Evolutionary conservation across 371 early-diverging fungal genomes (phyloP).

Genomic region (Mortierella sp.): DNA sequence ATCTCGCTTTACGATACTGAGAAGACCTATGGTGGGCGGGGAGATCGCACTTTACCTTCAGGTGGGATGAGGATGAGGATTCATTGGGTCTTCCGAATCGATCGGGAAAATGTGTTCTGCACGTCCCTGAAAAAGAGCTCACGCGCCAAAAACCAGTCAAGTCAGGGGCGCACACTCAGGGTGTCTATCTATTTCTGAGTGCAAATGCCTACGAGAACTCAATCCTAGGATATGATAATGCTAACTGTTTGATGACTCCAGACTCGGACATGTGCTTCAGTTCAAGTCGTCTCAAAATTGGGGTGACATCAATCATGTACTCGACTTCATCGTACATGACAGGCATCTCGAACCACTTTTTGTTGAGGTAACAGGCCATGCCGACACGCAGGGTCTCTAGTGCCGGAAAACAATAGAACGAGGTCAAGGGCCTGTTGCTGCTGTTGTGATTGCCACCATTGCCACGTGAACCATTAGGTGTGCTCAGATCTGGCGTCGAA

Average conservation of each 20-base stretch:
- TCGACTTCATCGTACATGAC: constrained; percentile 19
- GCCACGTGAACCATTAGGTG: neutral
- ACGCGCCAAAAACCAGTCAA: no score
- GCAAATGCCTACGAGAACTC: constrained; percentile 3
- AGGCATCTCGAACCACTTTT: constrained; percentile 15
- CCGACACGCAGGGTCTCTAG: constrained; percentile 21
- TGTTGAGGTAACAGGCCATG: constrained; percentile 9
- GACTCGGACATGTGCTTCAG: constrained; percentile 26
- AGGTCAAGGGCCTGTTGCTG: neutral
- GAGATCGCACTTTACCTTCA: no score
- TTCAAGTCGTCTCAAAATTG: constrained; percentile 6
- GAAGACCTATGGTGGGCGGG: no score
- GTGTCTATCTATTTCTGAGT: neutral
- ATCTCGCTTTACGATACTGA: constrained; percentile 18
- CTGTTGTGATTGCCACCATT: neutral
- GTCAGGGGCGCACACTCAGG: no score
- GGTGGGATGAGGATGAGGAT: no score
- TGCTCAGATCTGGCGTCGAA: neutral
- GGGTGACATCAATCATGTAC: constrained; percentile 13
- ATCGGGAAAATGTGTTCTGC: no score
- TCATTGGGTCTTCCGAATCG: no score
- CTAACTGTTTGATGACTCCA: constrained; percentile 11
- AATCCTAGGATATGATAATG: constrained; percentile 10
- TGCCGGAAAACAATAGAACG: constrained; percentile 16
- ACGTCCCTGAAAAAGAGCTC: no score